phyloP scores from a whole-genome alignment of 768 basidiomycete species.

The Ramaria rubella region DNA sequence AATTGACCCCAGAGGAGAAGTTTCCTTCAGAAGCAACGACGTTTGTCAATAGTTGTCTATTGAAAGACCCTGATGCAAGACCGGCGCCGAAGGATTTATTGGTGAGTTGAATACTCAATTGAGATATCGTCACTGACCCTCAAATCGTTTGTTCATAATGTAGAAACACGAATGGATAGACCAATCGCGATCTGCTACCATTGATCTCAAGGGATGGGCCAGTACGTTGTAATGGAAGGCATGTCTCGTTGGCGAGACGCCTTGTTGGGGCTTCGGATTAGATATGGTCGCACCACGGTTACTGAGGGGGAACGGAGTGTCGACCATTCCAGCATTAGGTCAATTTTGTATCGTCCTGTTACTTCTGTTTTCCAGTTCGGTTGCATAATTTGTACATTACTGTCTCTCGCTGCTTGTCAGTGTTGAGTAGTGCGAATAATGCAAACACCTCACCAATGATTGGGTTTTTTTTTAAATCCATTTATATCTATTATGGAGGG shows the following conservation, averaged over 20 bases:
- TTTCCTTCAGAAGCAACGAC: conserved; percentile 69
- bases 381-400: background rate
- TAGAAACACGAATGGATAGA: conserved; percentile 76
- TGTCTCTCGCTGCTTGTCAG: background rate
- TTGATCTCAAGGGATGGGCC: conserved; percentile 79
- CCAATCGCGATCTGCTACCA: conserved; percentile 46
- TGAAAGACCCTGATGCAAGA: conserved; percentile 82
- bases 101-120: conserved; percentile 38
- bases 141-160: background rate
- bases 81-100: conserved; percentile 84
- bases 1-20: conserved; percentile 66
- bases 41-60: conserved; percentile 85
- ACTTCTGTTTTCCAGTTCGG: background rate
- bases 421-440: background rate
- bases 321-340: background rate
- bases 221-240: conserved; percentile 50
- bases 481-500: too few species aligned
- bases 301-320: background rate
- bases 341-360: background rate
- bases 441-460: background rate
- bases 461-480: too few species aligned
- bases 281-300: background rate
- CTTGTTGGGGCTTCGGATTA: background rate
- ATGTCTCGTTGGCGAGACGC: background rate
- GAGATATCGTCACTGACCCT: background rate